These are phyloP conservation scores for Serendipita sp. DNA, from an alignment of 768 basidiomycete genomes.

Conservation along the genomic window DNA sequence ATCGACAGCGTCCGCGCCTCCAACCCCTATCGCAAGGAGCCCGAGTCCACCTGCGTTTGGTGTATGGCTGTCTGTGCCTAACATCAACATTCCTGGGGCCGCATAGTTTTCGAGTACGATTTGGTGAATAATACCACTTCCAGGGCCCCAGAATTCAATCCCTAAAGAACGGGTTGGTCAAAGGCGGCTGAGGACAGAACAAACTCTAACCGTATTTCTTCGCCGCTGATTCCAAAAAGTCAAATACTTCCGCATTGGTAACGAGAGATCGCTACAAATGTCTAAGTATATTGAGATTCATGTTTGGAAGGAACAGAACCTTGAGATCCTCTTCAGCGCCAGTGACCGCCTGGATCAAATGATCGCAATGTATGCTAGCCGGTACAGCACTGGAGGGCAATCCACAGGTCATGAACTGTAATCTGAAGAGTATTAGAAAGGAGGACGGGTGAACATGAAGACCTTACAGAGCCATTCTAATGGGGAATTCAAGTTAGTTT, in stretches of 20 bases:
- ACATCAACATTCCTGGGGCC: conserved; percentile 89
- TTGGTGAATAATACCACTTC: conserved; percentile 62
- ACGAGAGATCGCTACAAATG: conserved; percentile 53
- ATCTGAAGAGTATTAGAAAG: conserved; percentile 23
- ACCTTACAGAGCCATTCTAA: conserved; percentile 67
- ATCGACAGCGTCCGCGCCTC: conserved; percentile 95
- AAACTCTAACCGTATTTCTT: conserved; percentile 42
- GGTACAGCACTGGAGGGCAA: conserved; percentile 71
- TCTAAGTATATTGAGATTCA: background rate
- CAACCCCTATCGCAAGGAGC: conserved; percentile 94
- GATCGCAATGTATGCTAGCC: conserved; percentile 92
- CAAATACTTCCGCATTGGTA: conserved; percentile 90
- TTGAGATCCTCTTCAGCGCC: conserved; percentile 77
- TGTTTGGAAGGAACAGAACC: conserved; percentile 23
- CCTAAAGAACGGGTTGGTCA: conserved; percentile 20
- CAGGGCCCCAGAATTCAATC: conserved; percentile 96
- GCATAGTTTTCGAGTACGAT: conserved; percentile 97
- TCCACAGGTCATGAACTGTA: conserved; percentile 98
- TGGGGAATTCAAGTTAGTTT: conserved; percentile 4
- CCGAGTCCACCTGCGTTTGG: conserved; percentile 97
- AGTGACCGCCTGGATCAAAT: conserved; percentile 84
- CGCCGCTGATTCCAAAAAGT: conserved; percentile 86
- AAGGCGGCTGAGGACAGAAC: background rate
- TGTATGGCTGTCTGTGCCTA: conserved; percentile 70
- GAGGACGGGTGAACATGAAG: background rate